A percentile compares a stretch with the other conserved stretches of the same genome.
These are phyloP conservation scores for Fusarium pseudograminearum DNA, from an alignment of 2,329 filamentous ascomycete species.

Conservation along the genomic window DNA sequence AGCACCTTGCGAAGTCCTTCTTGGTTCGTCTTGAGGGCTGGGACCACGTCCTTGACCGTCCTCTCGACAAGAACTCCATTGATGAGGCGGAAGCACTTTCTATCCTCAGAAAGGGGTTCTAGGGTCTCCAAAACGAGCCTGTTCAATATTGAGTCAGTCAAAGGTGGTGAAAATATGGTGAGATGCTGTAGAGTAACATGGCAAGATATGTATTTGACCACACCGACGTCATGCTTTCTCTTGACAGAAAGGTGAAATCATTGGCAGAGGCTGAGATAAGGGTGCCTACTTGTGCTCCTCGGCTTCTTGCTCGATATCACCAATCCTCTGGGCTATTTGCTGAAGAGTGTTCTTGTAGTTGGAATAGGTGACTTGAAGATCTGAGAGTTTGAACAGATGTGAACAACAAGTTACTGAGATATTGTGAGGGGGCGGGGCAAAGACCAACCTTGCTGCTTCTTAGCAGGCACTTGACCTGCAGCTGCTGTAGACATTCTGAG, in stretches of 20 bases:
- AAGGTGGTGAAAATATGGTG: constrained; percentile 48
- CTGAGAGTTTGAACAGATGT: constrained; percentile 57
- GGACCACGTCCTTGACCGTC: constrained; percentile 92
- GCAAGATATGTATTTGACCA: constrained; percentile 17
- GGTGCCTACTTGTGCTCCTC: constrained; percentile 94
- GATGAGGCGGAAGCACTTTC: constrained; percentile 99
- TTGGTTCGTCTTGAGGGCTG: constrained; percentile 90
- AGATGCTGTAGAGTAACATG: constrained; percentile 46
- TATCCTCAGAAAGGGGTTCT: constrained; percentile 81
- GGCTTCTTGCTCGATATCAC: constrained; percentile 95
- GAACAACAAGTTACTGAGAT: constrained; percentile 10
- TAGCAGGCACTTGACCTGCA: constrained; percentile 62
- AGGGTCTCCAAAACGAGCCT: constrained; percentile 96
- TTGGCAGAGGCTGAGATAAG: constrained; percentile 28
- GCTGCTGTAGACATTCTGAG: constrained; percentile 60
- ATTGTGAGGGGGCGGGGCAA: background rate
- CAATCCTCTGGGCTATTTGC: constrained; percentile 94
- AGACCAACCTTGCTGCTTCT: constrained; percentile 78
- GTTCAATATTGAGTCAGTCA: constrained; percentile 34
- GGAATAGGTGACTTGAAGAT: constrained; percentile 83
- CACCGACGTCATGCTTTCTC: constrained; percentile 34
- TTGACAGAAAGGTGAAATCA: constrained; percentile 3
- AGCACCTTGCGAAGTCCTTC: constrained; percentile 94
- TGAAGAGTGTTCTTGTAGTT: constrained; percentile 85
- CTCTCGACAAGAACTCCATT: constrained; percentile 96